These are phyloP conservation scores for Colletotrichum sansevieriae DNA, from an alignment of 2,329 filamentous ascomycete species.

Conservation along the genomic window DNA sequence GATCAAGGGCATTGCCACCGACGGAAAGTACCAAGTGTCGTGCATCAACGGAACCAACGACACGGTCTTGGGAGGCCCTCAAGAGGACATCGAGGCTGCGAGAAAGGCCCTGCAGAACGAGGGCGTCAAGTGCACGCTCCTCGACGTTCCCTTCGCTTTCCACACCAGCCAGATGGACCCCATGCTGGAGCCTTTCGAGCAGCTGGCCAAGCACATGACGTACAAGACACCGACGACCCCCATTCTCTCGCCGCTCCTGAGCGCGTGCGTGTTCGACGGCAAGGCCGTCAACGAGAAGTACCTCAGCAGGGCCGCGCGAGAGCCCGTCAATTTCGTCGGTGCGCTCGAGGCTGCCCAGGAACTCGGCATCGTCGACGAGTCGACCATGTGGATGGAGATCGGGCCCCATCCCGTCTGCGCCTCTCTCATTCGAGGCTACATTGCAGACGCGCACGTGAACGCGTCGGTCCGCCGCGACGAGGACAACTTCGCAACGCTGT, in stretches of 20 bases:
- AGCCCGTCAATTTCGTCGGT: constrained; percentile 74
- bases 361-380: constrained; percentile 66
- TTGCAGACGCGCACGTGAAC: constrained; percentile 78
- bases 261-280: constrained; percentile 63
- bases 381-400: constrained; percentile 77
- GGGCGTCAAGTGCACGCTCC: constrained; percentile 57
- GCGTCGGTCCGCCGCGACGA: constrained; percentile 71
- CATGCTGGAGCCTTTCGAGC: constrained; percentile 70
- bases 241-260: constrained; percentile 76
- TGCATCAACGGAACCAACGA: constrained; percentile 83
- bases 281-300: constrained; percentile 67
- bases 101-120: constrained; percentile 48
- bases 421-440: constrained; percentile 71
- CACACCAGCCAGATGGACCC: constrained; percentile 66
- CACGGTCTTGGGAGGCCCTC: constrained; percentile 72
- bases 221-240: constrained; percentile 65
- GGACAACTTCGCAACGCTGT: constrained; percentile 73
- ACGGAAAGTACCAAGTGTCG: constrained; percentile 61
- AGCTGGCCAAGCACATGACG: constrained; percentile 52
- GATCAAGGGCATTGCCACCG: constrained; percentile 58
- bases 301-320: constrained; percentile 69
- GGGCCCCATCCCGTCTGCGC: constrained; percentile 73
- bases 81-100: constrained; percentile 58
- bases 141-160: constrained; percentile 66
- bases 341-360: constrained; percentile 69